Evolutionary conservation across 768 basidiomycete species (phyloP).

Genomic region (Saitozyma sp.): DNA sequence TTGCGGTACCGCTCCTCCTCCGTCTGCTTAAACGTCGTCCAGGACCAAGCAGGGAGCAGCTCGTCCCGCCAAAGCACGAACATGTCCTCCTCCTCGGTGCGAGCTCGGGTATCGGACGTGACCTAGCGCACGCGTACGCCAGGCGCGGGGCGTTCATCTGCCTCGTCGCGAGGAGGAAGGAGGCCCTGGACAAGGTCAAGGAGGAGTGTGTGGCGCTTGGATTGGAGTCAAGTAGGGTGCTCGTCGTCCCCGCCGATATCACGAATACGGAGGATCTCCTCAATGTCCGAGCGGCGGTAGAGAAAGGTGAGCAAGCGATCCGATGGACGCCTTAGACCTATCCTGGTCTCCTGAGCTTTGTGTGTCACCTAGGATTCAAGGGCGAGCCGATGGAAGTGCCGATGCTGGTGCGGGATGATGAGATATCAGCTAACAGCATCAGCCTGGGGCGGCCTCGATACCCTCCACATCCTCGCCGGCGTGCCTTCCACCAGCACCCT

Average conservation of each 20-base stretch:
- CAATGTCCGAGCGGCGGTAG: conserved; percentile 59
- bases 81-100: conserved; percentile 80
- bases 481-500: conserved; percentile 78
- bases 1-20: conserved; percentile 28
- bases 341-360: background rate
- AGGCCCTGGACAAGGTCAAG: conserved; percentile 62
- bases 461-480: conserved; percentile 76
- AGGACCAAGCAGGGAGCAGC: conserved; percentile 27
- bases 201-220: conserved; percentile 54
- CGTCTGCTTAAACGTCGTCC: conserved; percentile 17
- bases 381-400: background rate
- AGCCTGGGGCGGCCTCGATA: conserved; percentile 85
- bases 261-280: conserved; percentile 68
- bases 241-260: conserved; percentile 67
- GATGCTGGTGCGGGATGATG: background rate
- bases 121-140: conserved; percentile 70
- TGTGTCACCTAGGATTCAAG: background rate
- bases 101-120: conserved; percentile 76
- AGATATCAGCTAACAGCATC: background rate
- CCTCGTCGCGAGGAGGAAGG: conserved; percentile 67
- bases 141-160: conserved; percentile 68
- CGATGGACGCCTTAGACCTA: too few relatives aligned
- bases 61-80: conserved; percentile 57
- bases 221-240: conserved; percentile 42
- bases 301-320: conserved; percentile 53